These are phyloP conservation scores for Flaveria trinervia DNA, from an alignment of 129 eudicot genomes.

Conservation along the genomic window DNA sequence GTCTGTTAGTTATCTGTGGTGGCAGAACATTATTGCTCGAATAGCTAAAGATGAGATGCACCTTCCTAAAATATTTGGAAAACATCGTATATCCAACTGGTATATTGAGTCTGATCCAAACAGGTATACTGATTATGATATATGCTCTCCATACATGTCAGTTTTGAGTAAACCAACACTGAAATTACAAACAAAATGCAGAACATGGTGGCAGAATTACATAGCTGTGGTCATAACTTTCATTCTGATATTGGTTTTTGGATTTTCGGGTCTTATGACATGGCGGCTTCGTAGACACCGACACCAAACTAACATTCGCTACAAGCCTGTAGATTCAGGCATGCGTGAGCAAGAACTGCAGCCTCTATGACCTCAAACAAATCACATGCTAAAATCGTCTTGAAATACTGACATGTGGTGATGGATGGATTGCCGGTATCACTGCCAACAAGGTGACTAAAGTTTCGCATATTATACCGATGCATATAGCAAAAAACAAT, in stretches of 20 bases:
- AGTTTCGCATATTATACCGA: constrained; percentile 18
- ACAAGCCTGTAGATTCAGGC: constrained; percentile 65
- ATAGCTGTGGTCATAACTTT: constrained; percentile 36
- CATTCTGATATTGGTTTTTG: constrained; percentile 42
- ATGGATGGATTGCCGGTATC: constrained; percentile 14
- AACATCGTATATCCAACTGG: constrained; percentile 65
- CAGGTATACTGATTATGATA: constrained; percentile 43
- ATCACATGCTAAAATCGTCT: neutral
- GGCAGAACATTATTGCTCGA: constrained; percentile 65
- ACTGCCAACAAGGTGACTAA: constrained; percentile 14
- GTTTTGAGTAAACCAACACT: neutral
- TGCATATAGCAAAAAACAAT: constrained; percentile 27
- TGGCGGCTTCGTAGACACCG: constrained; percentile 68
- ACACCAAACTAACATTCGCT: constrained; percentile 41
- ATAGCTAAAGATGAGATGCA: constrained; percentile 63
- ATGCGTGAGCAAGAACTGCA: constrained; percentile 88
- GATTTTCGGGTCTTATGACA: constrained; percentile 47
- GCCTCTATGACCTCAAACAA: constrained; percentile 45
- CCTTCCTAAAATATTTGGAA: constrained; percentile 77
- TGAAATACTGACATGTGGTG: neutral
- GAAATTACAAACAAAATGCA: constrained; percentile 30
- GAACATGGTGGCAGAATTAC: constrained; percentile 77
- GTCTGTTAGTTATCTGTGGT: neutral
- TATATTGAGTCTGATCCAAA: constrained; percentile 53
- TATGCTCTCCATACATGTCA: neutral